phyloP scores from a whole-genome alignment of 1,284 basidiomycete genomes.

The Hemileia vastatrix region DNA sequence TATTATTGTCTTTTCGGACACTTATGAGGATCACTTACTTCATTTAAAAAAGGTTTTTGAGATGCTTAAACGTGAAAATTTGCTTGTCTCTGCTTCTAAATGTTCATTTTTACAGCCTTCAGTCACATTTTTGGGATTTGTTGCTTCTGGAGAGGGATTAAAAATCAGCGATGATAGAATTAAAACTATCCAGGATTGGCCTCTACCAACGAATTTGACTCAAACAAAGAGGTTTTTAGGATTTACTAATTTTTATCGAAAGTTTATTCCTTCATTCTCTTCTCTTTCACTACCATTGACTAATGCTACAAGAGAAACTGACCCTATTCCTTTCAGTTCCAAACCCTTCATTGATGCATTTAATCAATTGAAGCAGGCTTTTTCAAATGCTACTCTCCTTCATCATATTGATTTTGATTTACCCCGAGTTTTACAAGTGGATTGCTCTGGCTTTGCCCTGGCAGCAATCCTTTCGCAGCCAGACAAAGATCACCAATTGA shows the following conservation, averaged over 20 bases:
- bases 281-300: neutral
- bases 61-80: neutral
- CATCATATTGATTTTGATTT: conserved; percentile 5
- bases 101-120: neutral
- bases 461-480: conserved; percentile 23
- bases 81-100: neutral
- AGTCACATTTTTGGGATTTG: conserved; percentile 3
- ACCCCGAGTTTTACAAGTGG: conserved; percentile 39
- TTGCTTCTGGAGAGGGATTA: neutral
- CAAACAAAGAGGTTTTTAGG: conserved; percentile 3
- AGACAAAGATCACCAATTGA: neutral
- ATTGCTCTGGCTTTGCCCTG: conserved; percentile 24
- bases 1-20: conserved; percentile 12
- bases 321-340: neutral
- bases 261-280: conserved; percentile 7
- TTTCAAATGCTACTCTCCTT: neutral
- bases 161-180: neutral
- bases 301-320: neutral
- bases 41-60: neutral
- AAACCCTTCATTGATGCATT: no score
- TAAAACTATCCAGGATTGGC: conserved; percentile 1
- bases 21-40: neutral
- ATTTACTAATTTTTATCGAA: conserved; percentile 6
- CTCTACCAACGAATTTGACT: neutral
- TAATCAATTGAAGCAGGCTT: neutral